phyloP scores from a whole-genome alignment of 176 grass and related monocot species.

The Aegilops tauschii region DNA sequence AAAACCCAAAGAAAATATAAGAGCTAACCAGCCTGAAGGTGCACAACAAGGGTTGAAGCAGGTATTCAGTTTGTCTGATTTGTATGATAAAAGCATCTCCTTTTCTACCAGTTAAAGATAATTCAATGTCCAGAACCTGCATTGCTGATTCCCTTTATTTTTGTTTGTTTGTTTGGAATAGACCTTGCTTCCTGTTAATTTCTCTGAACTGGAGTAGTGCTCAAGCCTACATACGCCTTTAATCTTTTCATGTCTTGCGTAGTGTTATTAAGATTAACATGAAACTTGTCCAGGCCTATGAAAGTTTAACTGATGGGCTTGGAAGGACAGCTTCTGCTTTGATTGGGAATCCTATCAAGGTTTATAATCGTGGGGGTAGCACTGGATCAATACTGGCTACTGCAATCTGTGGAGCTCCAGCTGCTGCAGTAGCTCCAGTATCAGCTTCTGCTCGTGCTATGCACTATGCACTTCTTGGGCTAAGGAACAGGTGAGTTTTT shows the following conservation, averaged over 20 bases:
- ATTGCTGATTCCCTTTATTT: background rate
- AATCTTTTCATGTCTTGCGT: background rate
- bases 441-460: slow-evolving; percentile 77
- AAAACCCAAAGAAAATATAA: slow-evolving; percentile 62
- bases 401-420: slow-evolving; percentile 77
- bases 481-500: slow-evolving; percentile 78
- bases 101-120: background rate
- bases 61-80: slow-evolving; percentile 42
- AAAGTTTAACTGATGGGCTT: slow-evolving; percentile 89
- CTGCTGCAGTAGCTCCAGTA: slow-evolving; percentile 91
- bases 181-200: background rate
- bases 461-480: slow-evolving; percentile 75
- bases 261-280: slow-evolving; percentile 12
- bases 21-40: slow-evolving; percentile 80
- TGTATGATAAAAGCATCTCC: background rate
- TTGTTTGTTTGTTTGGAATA: slow-evolving; percentile 8
- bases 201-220: background rate
- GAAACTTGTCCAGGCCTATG: slow-evolving; percentile 65
- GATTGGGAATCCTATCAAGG: slow-evolving; percentile 81
- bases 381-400: slow-evolving; percentile 71
- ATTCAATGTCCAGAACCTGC: background rate
- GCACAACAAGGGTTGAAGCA: slow-evolving; percentile 90
- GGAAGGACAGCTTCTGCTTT: slow-evolving; percentile 77
- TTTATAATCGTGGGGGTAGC: slow-evolving; percentile 87
- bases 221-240: background rate